A percentile compares a stretch with the other conserved stretches of the same genome.
Evolutionary conservation across 1,284 basidiomycete species (phyloP).

Genomic region (Bjerkandera adusta): DNA sequence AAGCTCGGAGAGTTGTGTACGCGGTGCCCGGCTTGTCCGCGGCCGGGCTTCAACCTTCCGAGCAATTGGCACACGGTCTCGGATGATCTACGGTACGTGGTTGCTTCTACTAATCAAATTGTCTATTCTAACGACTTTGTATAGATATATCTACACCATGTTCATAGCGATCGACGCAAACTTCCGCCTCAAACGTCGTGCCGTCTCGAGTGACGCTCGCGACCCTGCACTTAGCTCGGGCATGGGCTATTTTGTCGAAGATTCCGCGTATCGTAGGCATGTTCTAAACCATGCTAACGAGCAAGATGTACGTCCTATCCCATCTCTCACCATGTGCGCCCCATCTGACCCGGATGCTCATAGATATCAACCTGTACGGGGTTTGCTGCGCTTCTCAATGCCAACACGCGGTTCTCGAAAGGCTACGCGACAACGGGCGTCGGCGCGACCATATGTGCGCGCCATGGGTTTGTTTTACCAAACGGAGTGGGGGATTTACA

Average conservation of each 20-base stretch:
- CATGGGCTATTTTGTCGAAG: conserved; percentile 28
- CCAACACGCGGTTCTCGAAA: conserved; percentile 19
- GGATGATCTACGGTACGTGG: background rate
- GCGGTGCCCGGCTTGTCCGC: conserved; percentile 30
- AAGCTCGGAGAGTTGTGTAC: conserved; percentile 23
- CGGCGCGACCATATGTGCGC: conserved; percentile 19
- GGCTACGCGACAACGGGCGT: conserved; percentile 24
- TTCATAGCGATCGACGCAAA: conserved; percentile 28
- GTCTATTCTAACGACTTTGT: background rate
- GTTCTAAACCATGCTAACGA: conserved; percentile 11
- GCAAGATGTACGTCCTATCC: conserved; percentile 17
- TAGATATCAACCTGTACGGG: conserved; percentile 21
- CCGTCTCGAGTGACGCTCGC: conserved; percentile 15
- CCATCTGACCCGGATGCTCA: background rate
- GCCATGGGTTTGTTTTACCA: conserved; percentile 23
- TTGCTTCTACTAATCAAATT: background rate
- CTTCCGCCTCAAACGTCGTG: conserved; percentile 28
- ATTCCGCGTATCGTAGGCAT: conserved; percentile 20
- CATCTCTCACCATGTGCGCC: background rate
- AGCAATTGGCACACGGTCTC: conserved; percentile 21
- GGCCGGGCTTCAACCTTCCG: conserved; percentile 28
- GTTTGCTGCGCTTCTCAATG: conserved; percentile 17
- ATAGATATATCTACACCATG: conserved; percentile 24
- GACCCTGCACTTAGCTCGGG: conserved; percentile 27
- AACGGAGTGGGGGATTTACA: conserved; percentile 26